Evolutionary conservation across 2,329 filamentous ascomycete species (phyloP).

Genomic region (Sordariomycetes sp.): DNA sequence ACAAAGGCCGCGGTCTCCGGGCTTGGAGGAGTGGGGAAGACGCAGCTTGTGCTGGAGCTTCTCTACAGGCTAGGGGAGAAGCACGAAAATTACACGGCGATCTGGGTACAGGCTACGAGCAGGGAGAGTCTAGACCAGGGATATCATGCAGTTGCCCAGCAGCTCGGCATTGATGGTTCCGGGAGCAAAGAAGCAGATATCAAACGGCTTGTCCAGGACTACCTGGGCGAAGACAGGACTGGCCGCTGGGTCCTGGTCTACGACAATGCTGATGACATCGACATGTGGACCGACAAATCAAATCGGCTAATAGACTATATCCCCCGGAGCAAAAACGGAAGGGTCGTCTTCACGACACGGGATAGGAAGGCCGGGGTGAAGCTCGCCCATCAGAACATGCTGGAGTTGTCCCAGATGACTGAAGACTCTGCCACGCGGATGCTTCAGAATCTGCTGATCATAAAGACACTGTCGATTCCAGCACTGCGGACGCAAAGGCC

Average conservation of each 20-base stretch:
- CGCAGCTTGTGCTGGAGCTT: neutral
- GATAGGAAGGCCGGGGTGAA: neutral
- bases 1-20: neutral
- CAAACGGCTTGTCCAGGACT: conserved; percentile 6
- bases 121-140: neutral
- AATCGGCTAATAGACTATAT: conserved; percentile 13
- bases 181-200: neutral
- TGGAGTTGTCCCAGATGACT: neutral
- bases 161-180: neutral
- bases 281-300: neutral
- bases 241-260: conserved; percentile 14
- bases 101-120: neutral
- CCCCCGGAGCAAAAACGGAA: conserved; percentile 10
- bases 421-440: neutral
- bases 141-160: neutral
- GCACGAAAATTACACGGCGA: neutral
- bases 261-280: conserved; percentile 14
- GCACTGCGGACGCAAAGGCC: neutral
- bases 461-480: neutral
- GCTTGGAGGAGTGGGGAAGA: conserved; percentile 2
- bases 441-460: neutral
- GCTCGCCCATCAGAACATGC: neutral
- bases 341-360: conserved; percentile 4
- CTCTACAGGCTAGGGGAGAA: neutral
- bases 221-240: conserved; percentile 10